Base-by-base conservation (phyloP, 2,329 filamentous ascomycete genomes). In the Aspergillus fijiensis region DNA sequence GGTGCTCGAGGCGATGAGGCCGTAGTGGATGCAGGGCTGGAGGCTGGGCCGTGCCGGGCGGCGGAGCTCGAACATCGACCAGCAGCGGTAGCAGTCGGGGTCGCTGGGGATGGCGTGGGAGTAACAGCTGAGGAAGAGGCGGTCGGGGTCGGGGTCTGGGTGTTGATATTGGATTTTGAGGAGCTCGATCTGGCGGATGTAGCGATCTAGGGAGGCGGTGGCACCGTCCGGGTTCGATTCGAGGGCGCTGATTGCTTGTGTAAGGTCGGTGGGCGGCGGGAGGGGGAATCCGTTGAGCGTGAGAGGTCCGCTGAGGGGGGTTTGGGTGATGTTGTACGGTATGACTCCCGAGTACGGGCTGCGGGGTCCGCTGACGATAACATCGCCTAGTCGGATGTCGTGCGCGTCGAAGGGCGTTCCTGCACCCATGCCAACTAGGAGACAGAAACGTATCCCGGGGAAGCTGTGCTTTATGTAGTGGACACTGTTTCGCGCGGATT, bases 381-480 rank as follows among this genome's bases (percentile, higher is more conserved):
- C 62, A 59, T 73, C 71, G 4, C 69, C 70, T 0, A 74, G 64
- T 7, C 69, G 65, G 52, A 71, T 67, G 42, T 69, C 68, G 21
- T 62, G 50, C 10, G 35, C 29, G 5, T 51, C 12, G 1, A 59
- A 63, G 1, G 70, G 70, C 10, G 69, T 62, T 7, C 70, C 71
- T 2, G 66, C 69, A 5, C 70, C 70, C 35, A 72, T 67, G 3
- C 69, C 70, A 4, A 73, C 69, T 3, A 73, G 25, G 3, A 73
- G 57, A 52, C 66, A 65, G 14, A 70, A 68, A 47, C 60, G 58
- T 1, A 68, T n/a, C 6, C 14, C 14, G 1, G 62, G 59, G 47
- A 73, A 74, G 25, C 59, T 71, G 39, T 63, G 49, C 10, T 54
- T 58, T 65, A 73, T 64, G 25, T 70, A 60, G 1, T 57, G 61